Base-by-base conservation (phyloP, 129 eudicot genomes). In the Artemisia annua region DNA sequence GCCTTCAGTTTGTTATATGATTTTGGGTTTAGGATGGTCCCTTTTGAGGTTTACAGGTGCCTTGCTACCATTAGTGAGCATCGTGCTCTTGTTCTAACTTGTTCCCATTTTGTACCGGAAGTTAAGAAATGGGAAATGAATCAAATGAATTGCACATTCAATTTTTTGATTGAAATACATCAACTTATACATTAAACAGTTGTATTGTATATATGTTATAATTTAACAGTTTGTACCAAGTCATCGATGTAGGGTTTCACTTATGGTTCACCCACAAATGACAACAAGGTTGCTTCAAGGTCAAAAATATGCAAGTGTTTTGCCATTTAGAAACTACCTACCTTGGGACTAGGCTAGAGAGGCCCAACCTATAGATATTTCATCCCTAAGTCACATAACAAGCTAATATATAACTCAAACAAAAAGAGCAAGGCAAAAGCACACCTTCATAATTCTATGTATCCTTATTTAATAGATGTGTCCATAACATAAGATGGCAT, bases 251-350 rank as follows among this genome's bases (percentile, higher is more conserved):
- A 62, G 67, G 67, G 50, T 70, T 53, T 70, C 19, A 26, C 9
- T 32, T 52, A 57, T 70, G 74, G 64, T 70, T 63, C 63, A 53
- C 35, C 49, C 53, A 30, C 64, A 70, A 70, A 39, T 54, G 52
- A 70, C 48, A 32, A 54, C 20, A 55, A 32, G 64, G 30, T 54
- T 69, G 63, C 73, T 69, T 69, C 19, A 51, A 19, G 30, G 22
- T 54, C 32, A 13, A 70, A 50, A 24, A 70, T 54, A 70, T 17
- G 52, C 1, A 58, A 70, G 50, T 52, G 64, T 26, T 54, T 70
- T 70, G 46, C 57, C 22, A 18, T 53, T 7, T 7, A 57, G n/a
- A 63, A 35, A 6, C 46, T 39, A 8, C 7, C 46, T 39, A 39
- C 46, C 7, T 39, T 39, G 46, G 46, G 10, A 7, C 46, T 16